Base-by-base conservation (phyloP, 192 early-diverging fungal genomes). In the Podochytrium sp. region DNA sequence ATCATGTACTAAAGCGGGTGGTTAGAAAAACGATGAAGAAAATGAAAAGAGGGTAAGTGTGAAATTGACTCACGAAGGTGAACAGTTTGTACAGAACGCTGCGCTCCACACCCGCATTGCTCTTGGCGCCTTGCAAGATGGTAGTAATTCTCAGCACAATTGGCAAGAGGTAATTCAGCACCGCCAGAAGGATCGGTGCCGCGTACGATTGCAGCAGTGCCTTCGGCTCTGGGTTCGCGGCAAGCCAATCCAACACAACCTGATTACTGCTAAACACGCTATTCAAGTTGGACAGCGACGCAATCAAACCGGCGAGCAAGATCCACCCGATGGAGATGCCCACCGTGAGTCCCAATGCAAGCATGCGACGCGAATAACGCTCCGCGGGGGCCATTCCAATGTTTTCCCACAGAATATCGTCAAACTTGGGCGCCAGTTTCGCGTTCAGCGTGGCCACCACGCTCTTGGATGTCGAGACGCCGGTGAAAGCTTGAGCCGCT, bases 361-460 rank as follows among this genome's bases (percentile, higher is more conserved):
- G 60, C 47, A 79, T 35, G 20, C 73, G 58, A n/a, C 84, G 77
- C 5, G 71, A 71, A 37, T 51, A 33, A 14, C 78, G 53, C 12
- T 71, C 59, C 4, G 73, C 55, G 2, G 66, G 25, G 0, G 25
- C 16, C 7, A 84, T 58, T 12, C 79, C 80, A 52, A 84, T 56
- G 62, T 84, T 86, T 3, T 84, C 79, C 84, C 84, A 86, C 25
- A 86, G 74, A 41, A 86, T 79, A 66, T 86, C 80, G 43, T 82
- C 78, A 64, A 79, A 79, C 39, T 78, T 32, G 18, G 84, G 84
- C 35, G 64, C 58, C 20, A 80, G 41, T 51, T 82, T 81, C 2
- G 80, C 51, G 39, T 43, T 64, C 33, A 79, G 58, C 1, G 74
- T 65, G 3, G 20, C 30, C 35, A 29, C 12, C 39, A 59, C 25